A percentile compares a stretch with the other conserved stretches of the same genome.
These are phyloP conservation scores for Haematococcus lacustris DNA, from an alignment of 139 green algal species.

Conservation along the genomic window DNA sequence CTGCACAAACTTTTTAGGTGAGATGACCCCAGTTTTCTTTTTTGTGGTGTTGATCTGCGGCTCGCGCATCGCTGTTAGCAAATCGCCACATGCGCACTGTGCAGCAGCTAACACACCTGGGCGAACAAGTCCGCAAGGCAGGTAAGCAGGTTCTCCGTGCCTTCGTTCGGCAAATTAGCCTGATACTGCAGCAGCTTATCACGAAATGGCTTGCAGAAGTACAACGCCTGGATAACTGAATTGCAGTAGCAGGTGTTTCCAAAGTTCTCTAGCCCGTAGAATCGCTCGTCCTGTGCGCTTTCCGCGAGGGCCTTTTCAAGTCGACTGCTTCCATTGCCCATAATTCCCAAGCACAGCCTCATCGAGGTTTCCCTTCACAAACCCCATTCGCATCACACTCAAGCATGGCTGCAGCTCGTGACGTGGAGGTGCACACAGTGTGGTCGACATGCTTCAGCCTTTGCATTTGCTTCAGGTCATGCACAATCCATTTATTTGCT, in stretches of 20 bases:
- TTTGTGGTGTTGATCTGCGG: constrained; percentile 76
- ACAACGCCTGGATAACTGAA: constrained; percentile 89
- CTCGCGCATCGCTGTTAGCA: neutral
- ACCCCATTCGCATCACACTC: no score
- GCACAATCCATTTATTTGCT: no score
- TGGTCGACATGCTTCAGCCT: no score
- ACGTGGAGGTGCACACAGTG: no score
- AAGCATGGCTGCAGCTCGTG: no score
- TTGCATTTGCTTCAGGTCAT: no score
- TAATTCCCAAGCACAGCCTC: no score
- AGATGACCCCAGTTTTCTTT: constrained; percentile 81
- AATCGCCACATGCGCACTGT: neutral
- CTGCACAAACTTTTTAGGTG: constrained; percentile 84
- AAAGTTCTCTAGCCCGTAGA: constrained; percentile 98
- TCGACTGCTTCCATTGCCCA: constrained; percentile 60
- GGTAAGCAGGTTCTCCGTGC: constrained; percentile 82
- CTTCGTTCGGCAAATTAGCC: constrained; percentile 24
- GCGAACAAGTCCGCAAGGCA: constrained; percentile 86
- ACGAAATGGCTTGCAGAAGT: constrained; percentile 82
- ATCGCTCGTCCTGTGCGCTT: constrained; percentile 74
- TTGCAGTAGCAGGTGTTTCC: constrained; percentile 99
- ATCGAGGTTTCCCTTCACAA: no score
- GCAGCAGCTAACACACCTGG: constrained; percentile 37
- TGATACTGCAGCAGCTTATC: constrained; percentile 76
- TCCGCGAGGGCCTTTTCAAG: constrained; percentile 69